These are phyloP conservation scores for Vachellia collinsii DNA, from an alignment of 306 rosid species.

Conservation along the genomic window DNA sequence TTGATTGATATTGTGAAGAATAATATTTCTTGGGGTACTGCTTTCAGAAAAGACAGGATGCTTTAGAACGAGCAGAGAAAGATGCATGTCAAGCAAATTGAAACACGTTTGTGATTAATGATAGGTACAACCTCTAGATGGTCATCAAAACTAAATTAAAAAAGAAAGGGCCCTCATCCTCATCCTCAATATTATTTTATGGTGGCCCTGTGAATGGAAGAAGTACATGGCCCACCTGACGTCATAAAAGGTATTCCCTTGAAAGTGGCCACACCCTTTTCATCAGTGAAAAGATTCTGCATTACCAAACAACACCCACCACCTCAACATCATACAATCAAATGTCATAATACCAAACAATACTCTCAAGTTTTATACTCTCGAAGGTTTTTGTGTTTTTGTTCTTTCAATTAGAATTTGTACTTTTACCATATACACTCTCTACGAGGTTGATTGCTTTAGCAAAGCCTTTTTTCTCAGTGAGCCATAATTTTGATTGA, in stretches of 20 bases:
- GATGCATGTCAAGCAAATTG: constrained; percentile 16
- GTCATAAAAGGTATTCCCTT: constrained; percentile 95
- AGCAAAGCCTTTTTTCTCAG: background rate
- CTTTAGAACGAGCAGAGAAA: background rate
- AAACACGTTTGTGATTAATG: constrained; percentile 14
- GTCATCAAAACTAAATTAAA: constrained; percentile 37
- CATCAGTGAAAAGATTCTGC: constrained; percentile 95
- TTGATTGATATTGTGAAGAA: background rate
- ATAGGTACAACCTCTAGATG: constrained; percentile 34
- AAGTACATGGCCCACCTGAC: constrained; percentile 82
- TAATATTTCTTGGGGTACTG: background rate
- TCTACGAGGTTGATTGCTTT: background rate
- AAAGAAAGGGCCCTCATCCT: background rate
- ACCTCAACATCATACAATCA: constrained; percentile 1
- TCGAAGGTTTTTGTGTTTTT: too few relatives aligned
- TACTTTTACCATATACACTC: background rate
- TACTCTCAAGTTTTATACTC: background rate
- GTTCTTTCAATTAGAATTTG: background rate
- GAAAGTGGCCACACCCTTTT: constrained; percentile 81
- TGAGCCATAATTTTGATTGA: background rate
- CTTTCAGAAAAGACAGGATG: background rate
- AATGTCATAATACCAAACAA: background rate
- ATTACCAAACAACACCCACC: constrained; percentile 33
- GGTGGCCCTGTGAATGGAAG: constrained; percentile 73
- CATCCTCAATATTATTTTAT: constrained; percentile 56